These are phyloP conservation scores for Paramecium sonneborni DNA, from an alignment of 73 alveolate species.

Conservation along the genomic window DNA sequence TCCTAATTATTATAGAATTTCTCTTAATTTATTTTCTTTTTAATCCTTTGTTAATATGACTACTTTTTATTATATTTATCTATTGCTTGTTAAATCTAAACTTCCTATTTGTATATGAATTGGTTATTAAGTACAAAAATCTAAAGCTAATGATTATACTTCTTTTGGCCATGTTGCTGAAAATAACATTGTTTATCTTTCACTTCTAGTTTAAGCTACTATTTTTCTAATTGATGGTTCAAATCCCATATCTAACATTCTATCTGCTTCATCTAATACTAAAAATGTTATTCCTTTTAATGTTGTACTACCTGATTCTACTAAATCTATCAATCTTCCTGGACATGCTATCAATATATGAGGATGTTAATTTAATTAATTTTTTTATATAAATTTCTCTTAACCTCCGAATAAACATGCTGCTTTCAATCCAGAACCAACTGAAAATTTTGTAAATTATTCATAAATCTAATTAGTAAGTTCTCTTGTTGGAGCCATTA, in stretches of 20 bases:
- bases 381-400: constrained; percentile 73
- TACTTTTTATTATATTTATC: constrained; percentile 62
- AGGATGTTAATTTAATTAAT: constrained; percentile 75
- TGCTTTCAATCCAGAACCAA: constrained; percentile 79
- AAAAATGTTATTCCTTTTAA: constrained; percentile 74
- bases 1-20: constrained; percentile 37
- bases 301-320: constrained; percentile 72
- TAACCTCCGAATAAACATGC: constrained; percentile 91
- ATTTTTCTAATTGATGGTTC: constrained; percentile 85
- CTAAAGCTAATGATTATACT: constrained; percentile 79
- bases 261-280: constrained; percentile 93
- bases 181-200: constrained; percentile 86
- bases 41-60: constrained; percentile 47
- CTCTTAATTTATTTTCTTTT: constrained; percentile 37
- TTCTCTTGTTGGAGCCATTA: constrained; percentile 94
- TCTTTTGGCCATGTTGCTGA: constrained; percentile 90
- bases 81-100: constrained; percentile 72
- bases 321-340: constrained; percentile 89
- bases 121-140: constrained; percentile 77
- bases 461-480: constrained; percentile 82
- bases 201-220: constrained; percentile 61
- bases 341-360: constrained; percentile 90
- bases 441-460: constrained; percentile 79
- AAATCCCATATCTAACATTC: constrained; percentile 94
- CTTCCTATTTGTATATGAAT: constrained; percentile 76